Evolutionary conservation across 2,329 filamentous ascomycete genomes (phyloP).

Genomic region (Fusarium tjaetaba): DNA sequence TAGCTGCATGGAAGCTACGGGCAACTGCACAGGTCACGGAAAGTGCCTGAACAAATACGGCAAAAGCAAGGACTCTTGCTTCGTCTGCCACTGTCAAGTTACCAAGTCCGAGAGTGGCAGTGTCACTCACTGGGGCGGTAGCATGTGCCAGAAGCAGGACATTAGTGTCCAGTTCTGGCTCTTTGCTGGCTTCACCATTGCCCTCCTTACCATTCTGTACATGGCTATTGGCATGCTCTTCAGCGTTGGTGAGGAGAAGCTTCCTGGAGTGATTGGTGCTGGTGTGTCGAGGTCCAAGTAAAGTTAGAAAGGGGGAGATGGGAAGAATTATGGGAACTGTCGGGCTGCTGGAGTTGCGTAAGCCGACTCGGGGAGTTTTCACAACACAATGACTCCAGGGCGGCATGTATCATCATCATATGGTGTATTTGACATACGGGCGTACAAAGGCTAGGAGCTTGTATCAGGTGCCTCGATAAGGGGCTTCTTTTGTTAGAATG

Average conservation of each 20-base stretch:
- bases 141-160: constrained; percentile 90
- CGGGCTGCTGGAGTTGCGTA: constrained; percentile 37
- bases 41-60: constrained; percentile 75
- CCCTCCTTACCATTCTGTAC: constrained; percentile 73
- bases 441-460: constrained; percentile 46
- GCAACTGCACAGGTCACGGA: constrained; percentile 85
- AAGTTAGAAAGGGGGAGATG: constrained; percentile 13
- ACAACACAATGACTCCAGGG: constrained; percentile 35
- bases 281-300: constrained; percentile 82
- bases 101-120: constrained; percentile 67
- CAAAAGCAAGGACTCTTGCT: constrained; percentile 69
- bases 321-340: constrained; percentile 16
- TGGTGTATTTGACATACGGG: constrained; percentile 47
- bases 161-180: constrained; percentile 91
- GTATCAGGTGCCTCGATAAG: constrained; percentile 40
- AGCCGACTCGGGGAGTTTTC: constrained; percentile 32
- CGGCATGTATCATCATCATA: constrained; percentile 46
- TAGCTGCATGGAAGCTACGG: constrained; percentile 75
- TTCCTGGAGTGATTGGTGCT: constrained; percentile 95
- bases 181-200: constrained; percentile 77
- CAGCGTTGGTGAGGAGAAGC: constrained; percentile 83
- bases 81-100: constrained; percentile 77
- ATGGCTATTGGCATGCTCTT: constrained; percentile 83
- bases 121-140: constrained; percentile 82
- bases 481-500: constrained; percentile 44